Percentiles rank a stretch among this genome's conserved stretches.
Evolutionary conservation across 2,329 filamentous ascomycete genomes (phyloP).

Genomic region (Beauveria varroae): DNA sequence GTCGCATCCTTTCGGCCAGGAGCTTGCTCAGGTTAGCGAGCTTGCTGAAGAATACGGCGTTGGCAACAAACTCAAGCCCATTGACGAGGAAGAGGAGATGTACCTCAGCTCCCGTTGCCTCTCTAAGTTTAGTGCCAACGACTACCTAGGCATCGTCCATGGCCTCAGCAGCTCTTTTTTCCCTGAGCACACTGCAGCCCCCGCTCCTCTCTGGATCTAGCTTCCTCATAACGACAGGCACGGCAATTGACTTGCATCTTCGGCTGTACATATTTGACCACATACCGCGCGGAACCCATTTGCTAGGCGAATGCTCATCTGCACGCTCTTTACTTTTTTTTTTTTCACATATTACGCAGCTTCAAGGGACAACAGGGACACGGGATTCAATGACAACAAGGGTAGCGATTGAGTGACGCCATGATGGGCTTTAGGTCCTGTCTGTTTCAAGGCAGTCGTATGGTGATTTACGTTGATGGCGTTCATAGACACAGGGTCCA

Average conservation of each 20-base stretch:
- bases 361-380: slow-evolving; percentile 1
- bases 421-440: neutral
- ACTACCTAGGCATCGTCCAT: slow-evolving; percentile 78
- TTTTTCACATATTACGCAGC: neutral
- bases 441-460: neutral
- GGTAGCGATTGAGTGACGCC: neutral
- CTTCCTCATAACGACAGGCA: neutral
- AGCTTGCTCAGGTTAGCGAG: slow-evolving; percentile 87
- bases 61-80: slow-evolving; percentile 48
- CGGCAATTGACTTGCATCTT: slow-evolving; percentile 14
- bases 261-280: slow-evolving; percentile 25
- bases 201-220: slow-evolving; percentile 44
- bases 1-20: slow-evolving; percentile 74
- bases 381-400: neutral
- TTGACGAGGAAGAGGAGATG: slow-evolving; percentile 64
- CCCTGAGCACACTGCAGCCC: slow-evolving; percentile 27
- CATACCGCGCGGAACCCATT: slow-evolving; percentile 1
- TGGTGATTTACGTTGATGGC: slow-evolving; percentile 2
- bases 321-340: neutral
- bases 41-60: slow-evolving; percentile 81
- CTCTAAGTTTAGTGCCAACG: slow-evolving; percentile 65
- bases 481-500: slow-evolving; percentile 5
- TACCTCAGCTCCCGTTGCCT: slow-evolving; percentile 64
- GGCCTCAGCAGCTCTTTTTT: slow-evolving; percentile 59
- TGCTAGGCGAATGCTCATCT: neutral